Conservation (phyloP, 2,329 filamentous ascomycete species). For the Cladosporium cucumerinum region DNA sequence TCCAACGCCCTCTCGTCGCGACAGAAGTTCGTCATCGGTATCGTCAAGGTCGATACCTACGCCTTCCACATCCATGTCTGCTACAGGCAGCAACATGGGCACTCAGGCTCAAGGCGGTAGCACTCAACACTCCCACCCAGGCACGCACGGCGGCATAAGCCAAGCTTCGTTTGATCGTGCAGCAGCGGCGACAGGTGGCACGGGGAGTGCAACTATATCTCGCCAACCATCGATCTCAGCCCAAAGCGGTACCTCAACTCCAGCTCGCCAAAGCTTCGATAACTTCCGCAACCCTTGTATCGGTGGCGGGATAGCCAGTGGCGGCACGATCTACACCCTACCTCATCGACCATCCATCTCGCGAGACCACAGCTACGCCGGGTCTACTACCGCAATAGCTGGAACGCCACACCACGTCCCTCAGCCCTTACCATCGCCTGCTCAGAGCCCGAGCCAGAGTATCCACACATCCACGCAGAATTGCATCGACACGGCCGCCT, state of each 20-base stretch:
- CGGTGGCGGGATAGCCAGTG: not conserved
- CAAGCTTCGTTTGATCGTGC: constrained; percentile 37
- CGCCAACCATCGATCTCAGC: constrained; percentile 34
- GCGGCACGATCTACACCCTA: constrained; percentile 25
- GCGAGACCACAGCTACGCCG: constrained; percentile 29
- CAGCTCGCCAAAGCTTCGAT: constrained; percentile 33
- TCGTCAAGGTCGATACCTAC: constrained; percentile 18
- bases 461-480: constrained; percentile 27
- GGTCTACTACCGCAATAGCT: constrained; percentile 27
- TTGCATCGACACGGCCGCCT: constrained; percentile 42
- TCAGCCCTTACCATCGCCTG: constrained; percentile 22
- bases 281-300: constrained; percentile 20
- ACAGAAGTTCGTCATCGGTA: constrained; percentile 35
- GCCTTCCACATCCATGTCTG: constrained; percentile 23
- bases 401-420: constrained; percentile 25
- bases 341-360: constrained; percentile 35
- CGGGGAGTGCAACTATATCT: constrained; percentile 23
- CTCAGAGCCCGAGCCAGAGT: constrained; percentile 22
- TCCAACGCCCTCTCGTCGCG: constrained; percentile 51
- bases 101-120: constrained; percentile 25
- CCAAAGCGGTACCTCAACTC: constrained; percentile 33
- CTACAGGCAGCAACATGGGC: constrained; percentile 19
- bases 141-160: constrained; percentile 27
- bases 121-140: constrained; percentile 18
- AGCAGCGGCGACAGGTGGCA: constrained; percentile 28